Conservation (phyloP, 371 early-diverging fungal genomes). For the Rhizopus delemar region DNA sequence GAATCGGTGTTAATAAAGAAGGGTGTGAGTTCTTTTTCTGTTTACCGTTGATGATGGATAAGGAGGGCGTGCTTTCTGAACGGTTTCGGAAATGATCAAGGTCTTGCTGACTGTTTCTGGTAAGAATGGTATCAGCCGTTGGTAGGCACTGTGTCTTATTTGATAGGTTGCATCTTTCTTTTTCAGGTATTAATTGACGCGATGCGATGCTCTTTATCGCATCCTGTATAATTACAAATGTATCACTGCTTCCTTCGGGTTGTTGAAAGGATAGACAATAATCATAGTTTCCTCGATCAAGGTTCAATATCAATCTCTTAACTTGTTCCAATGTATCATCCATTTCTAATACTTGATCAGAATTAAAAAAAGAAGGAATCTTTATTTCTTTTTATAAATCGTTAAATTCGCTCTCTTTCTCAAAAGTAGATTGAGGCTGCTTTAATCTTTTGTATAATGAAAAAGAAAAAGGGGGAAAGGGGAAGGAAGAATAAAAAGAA, state of each 20-base stretch:
- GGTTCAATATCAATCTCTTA: neutral
- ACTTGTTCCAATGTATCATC: neutral
- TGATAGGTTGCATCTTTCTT: neutral
- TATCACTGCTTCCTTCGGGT: neutral
- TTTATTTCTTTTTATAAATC: neutral
- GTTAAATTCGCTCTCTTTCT: neutral
- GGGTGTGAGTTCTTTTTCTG: too few relatives aligned
- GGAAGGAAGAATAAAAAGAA: too few relatives aligned
- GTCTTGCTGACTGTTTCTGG: too few relatives aligned
- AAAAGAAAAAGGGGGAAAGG: neutral
- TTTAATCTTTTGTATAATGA: neutral
- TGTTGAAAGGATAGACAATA: neutral
- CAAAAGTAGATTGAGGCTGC: too few relatives aligned
- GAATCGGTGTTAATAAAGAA: too few relatives aligned
- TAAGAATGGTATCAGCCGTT: too few relatives aligned
- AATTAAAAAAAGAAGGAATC: neutral
- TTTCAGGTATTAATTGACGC: constrained; percentile 1
- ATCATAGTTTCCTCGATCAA: constrained; percentile 1
- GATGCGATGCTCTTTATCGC: constrained; percentile 3
- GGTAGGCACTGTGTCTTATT: too few relatives aligned
- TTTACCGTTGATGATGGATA: too few relatives aligned
- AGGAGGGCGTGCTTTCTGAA: too few relatives aligned
- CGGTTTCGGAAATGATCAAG: too few relatives aligned
- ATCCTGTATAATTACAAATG: neutral
- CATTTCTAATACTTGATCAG: neutral